A percentile compares a stretch with the other conserved stretches of the same genome.
phyloP scores from a whole-genome alignment of 2,329 filamentous ascomycete genomes.

The Paecilomyces formosus region DNA sequence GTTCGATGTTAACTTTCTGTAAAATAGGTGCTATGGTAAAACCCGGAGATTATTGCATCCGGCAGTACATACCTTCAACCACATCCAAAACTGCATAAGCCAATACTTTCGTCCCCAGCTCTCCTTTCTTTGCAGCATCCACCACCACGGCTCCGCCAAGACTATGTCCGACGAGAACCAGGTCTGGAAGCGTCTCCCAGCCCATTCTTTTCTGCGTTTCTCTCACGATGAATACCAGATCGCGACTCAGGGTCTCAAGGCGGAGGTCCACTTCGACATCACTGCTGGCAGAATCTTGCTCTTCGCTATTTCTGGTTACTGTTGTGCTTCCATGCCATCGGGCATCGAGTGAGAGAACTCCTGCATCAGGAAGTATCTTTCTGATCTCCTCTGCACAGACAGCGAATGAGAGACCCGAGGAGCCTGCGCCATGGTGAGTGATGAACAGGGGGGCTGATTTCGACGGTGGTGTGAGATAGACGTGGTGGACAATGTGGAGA shows the following conservation, averaged over 20 bases:
- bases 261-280: constrained; percentile 55
- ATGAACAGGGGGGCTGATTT: constrained; percentile 76
- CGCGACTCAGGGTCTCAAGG: constrained; percentile 63
- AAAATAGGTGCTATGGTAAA: background rate
- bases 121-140: constrained; percentile 63
- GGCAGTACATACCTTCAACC: constrained; percentile 57
- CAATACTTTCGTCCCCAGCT: constrained; percentile 61
- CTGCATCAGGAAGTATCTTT: constrained; percentile 68
- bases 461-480: constrained; percentile 73
- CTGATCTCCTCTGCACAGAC: constrained; percentile 70
- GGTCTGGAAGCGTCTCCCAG: constrained; percentile 66
- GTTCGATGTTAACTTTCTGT: background rate
- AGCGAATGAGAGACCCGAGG: constrained; percentile 87
- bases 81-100: constrained; percentile 91
- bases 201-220: constrained; percentile 60
- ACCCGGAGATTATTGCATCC: background rate
- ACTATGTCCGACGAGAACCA: constrained; percentile 84
- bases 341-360: constrained; percentile 78
- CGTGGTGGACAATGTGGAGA: constrained; percentile 62
- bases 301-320: constrained; percentile 18
- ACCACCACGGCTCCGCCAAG: constrained; percentile 88
- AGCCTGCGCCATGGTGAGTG: constrained; percentile 90
- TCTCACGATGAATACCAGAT: constrained; percentile 63
- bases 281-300: constrained; percentile 16
- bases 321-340: constrained; percentile 72